These are phyloP conservation scores for Stephanocyclus meneghinianus DNA, from an alignment of 352 stramenopile species.

Conservation along the genomic window DNA sequence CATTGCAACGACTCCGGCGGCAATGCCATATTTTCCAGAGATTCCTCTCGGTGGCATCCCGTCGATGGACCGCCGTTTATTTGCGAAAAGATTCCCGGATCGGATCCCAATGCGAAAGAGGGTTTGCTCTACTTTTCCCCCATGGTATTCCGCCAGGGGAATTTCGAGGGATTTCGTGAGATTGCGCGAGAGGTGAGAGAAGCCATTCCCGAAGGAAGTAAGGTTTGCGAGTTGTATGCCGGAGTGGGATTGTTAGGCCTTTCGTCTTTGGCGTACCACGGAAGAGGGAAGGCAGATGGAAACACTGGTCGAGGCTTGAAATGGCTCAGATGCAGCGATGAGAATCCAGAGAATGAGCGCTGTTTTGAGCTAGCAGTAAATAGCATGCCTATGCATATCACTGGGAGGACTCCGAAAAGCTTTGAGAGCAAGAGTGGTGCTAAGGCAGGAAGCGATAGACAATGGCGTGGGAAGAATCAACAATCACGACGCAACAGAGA, in stretches of 20 bases:
- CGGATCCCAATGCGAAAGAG: slow-evolving; percentile 11
- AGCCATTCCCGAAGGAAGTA: slow-evolving; percentile 60
- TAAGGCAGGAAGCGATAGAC: slow-evolving; percentile 29
- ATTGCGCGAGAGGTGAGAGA: slow-evolving; percentile 76
- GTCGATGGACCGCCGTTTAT: slow-evolving; percentile 70
- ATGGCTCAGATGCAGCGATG: slow-evolving; percentile 80
- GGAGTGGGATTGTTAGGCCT: slow-evolving; percentile 85
- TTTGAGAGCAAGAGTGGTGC: slow-evolving; percentile 15
- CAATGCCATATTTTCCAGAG: slow-evolving; percentile 76
- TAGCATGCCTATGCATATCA: slow-evolving; percentile 41
- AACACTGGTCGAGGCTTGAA: slow-evolving; percentile 37
- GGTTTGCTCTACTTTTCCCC: slow-evolving; percentile 82
- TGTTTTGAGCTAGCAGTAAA: slow-evolving; percentile 75
- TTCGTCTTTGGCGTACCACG: slow-evolving; percentile 68
- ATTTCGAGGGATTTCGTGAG: slow-evolving; percentile 84
- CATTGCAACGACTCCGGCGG: slow-evolving; percentile 72
- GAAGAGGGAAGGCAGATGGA: slow-evolving; percentile 28
- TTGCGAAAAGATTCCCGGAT: slow-evolving; percentile 60
- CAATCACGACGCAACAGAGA: slow-evolving; percentile 12
- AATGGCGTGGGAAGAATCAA: neutral
- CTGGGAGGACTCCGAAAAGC: slow-evolving; percentile 25
- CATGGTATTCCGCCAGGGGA: slow-evolving; percentile 85
- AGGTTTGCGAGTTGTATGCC: slow-evolving; percentile 85
- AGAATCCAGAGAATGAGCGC: slow-evolving; percentile 79
- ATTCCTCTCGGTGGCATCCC: slow-evolving; percentile 62